Evolutionary conservation across 228 moss, liverwort and hornwort species (phyloP).

Genomic region (Sphagnum magellanicum): DNA sequence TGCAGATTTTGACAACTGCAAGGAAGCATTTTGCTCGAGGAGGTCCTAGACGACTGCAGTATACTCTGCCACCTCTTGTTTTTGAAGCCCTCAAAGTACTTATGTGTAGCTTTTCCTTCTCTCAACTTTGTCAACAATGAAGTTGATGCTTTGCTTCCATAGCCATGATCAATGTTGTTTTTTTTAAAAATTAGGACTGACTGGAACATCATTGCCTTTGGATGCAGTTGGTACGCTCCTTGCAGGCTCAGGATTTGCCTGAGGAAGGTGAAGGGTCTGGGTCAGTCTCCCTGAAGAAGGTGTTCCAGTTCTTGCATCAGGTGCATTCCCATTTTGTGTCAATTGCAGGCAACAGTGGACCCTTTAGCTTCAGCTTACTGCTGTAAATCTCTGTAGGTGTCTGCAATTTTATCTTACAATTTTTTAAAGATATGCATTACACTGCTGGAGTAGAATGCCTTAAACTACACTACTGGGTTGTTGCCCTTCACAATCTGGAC

Average conservation of each 20-base stretch:
- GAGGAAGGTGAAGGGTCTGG: constrained; percentile 38
- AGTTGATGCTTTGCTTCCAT: too few species aligned
- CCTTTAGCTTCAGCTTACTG: too few species aligned
- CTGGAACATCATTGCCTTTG: neutral
- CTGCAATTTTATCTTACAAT: too few species aligned
- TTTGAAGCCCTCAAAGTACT: constrained; percentile 69
- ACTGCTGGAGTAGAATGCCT: too few species aligned
- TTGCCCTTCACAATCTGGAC: too few species aligned
- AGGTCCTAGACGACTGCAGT: constrained; percentile 76
- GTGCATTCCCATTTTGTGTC: constrained; percentile 22
- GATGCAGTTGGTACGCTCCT: constrained; percentile 66
- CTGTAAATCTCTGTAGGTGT: too few species aligned
- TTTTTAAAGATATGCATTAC: too few species aligned
- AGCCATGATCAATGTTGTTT: neutral
- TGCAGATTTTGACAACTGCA: constrained; percentile 76
- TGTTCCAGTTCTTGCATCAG: constrained; percentile 91
- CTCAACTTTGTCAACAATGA: neutral
- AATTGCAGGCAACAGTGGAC: too few species aligned
- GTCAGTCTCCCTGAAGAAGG: constrained; percentile 56
- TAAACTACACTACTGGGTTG: too few species aligned
- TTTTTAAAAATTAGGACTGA: neutral
- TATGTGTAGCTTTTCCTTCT: constrained; percentile 1
- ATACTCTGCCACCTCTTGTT: constrained; percentile 77
- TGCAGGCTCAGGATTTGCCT: constrained; percentile 51
- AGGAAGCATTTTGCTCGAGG: constrained; percentile 78